phyloP scores from a whole-genome alignment of 371 early-diverging fungal species.

The Batrachochytrium dendrobatidis region DNA sequence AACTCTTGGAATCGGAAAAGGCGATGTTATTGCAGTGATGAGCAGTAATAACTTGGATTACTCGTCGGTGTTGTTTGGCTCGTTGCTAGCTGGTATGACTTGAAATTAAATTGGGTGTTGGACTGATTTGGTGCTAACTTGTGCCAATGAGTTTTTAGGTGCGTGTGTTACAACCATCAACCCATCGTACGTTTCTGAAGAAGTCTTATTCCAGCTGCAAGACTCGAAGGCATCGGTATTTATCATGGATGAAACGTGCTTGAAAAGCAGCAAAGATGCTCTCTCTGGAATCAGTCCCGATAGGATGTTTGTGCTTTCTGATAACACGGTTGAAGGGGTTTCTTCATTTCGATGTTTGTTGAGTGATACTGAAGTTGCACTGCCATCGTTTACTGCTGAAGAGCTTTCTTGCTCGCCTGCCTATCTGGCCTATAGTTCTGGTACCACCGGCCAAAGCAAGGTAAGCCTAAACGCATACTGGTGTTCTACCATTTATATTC shows the following conservation, averaged over 20 bases:
- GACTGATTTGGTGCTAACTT: too few relatives aligned
- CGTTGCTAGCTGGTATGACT: slow-evolving; percentile 15
- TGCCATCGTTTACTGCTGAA: slow-evolving; percentile 28
- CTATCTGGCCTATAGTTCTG: slow-evolving; percentile 80
- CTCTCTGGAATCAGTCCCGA: background rate
- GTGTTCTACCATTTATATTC: too few relatives aligned
- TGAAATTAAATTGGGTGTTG: too few relatives aligned
- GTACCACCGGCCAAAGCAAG: slow-evolving; percentile 75
- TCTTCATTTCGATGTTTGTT: background rate
- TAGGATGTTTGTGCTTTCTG: background rate
- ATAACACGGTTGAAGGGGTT: background rate
- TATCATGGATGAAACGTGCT: slow-evolving; percentile 45
- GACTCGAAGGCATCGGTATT: slow-evolving; percentile 59
- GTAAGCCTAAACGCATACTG: slow-evolving; percentile 31
- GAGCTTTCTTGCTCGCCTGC: slow-evolving; percentile 48
- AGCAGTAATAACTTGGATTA: slow-evolving; percentile 64
- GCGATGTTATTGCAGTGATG: slow-evolving; percentile 61
- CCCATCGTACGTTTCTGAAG: slow-evolving; percentile 61
- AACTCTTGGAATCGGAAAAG: slow-evolving; percentile 45
- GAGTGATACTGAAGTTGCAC: slow-evolving; percentile 11
- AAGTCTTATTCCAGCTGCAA: slow-evolving; percentile 64
- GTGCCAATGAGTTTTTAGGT: too few relatives aligned
- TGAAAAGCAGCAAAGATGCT: background rate
- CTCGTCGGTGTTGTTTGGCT: slow-evolving; percentile 45
- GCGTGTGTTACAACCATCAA: slow-evolving; percentile 68